These are phyloP conservation scores for Nannochloris sp. DNA, from an alignment of 139 green algal species.

Conservation along the genomic window DNA sequence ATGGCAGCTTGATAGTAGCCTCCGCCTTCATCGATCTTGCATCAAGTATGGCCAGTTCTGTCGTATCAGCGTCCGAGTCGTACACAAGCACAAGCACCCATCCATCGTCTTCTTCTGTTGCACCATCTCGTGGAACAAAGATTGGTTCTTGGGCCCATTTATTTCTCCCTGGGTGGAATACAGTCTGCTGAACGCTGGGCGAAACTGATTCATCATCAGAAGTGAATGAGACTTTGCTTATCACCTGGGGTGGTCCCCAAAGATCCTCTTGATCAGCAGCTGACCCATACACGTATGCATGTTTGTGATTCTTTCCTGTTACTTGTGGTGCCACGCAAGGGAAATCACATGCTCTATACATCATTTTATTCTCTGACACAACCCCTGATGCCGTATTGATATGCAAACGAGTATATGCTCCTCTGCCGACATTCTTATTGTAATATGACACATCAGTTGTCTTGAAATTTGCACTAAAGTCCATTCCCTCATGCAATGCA, in stretches of 20 bases:
- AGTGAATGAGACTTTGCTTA: slow-evolving; percentile 24
- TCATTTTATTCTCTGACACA: slow-evolving; percentile 12
- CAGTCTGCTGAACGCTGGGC: neutral
- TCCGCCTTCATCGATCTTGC: slow-evolving; percentile 16
- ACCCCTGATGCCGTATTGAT: slow-evolving; percentile 11
- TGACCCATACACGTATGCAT: slow-evolving; percentile 13
- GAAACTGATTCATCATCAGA: neutral
- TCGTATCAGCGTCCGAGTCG: slow-evolving; percentile 6
- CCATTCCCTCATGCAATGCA: slow-evolving; percentile 18
- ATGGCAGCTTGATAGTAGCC: slow-evolving; percentile 24
- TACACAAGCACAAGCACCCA: slow-evolving; percentile 40
- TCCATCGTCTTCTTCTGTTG: slow-evolving; percentile 35
- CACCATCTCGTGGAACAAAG: slow-evolving; percentile 31
- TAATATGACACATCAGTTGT: slow-evolving; percentile 9
- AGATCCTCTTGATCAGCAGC: neutral
- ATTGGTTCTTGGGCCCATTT: slow-evolving; percentile 29
- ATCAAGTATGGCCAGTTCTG: slow-evolving; percentile 34
- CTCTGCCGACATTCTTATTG: slow-evolving; percentile 14
- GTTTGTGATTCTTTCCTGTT: neutral
- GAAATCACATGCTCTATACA: slow-evolving; percentile 33
- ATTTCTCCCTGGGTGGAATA: slow-evolving; percentile 19
- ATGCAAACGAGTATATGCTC: slow-evolving; percentile 24
- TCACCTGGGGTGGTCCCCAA: slow-evolving; percentile 21
- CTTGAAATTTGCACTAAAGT: slow-evolving; percentile 20
- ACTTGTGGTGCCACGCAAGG: slow-evolving; percentile 19